phyloP scores from a whole-genome alignment of 371 early-diverging fungal species.

The Mucor plumbeus region DNA sequence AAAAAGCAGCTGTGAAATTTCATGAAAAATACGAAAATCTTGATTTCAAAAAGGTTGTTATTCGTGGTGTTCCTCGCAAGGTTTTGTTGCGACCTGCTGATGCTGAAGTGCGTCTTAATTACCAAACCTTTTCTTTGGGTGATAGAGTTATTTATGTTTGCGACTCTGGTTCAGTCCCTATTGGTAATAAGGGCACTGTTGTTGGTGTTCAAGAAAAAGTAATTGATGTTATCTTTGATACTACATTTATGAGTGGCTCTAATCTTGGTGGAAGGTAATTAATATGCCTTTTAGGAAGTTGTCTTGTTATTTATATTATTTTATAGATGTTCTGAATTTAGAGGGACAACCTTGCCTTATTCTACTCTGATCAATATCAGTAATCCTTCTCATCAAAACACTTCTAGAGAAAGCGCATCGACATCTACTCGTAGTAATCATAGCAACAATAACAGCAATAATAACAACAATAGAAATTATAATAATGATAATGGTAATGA shows the following conservation, averaged over 20 bases:
- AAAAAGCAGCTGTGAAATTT: conserved; percentile 51
- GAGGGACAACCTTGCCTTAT: conserved; percentile 69
- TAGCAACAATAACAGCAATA: background rate
- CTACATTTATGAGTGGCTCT: conserved; percentile 78
- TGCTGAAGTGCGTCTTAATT: conserved; percentile 68
- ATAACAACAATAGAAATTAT: background rate
- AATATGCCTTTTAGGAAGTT: conserved; percentile 11
- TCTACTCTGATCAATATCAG: conserved; percentile 65
- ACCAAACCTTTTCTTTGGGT: conserved; percentile 85
- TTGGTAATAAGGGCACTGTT: conserved; percentile 84
- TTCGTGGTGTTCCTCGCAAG: conserved; percentile 70
- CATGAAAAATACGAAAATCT: conserved; percentile 44
- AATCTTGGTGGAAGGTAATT: conserved; percentile 72
- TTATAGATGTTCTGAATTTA: conserved; percentile 67
- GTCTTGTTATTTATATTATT: background rate
- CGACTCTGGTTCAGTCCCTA: conserved; percentile 80
- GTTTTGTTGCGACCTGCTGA: conserved; percentile 81
- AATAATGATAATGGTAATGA: background rate
- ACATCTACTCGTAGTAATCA: background rate
- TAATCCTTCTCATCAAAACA: conserved; percentile 29
- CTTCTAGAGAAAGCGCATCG: background rate
- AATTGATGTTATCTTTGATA: conserved; percentile 89
- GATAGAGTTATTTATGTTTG: conserved; percentile 85
- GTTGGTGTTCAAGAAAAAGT: conserved; percentile 76
- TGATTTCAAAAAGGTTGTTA: conserved; percentile 55